Evolutionary conservation across 1,284 basidiomycete genomes (phyloP).

Genomic region (Cutaneotrichosporon sp.): DNA sequence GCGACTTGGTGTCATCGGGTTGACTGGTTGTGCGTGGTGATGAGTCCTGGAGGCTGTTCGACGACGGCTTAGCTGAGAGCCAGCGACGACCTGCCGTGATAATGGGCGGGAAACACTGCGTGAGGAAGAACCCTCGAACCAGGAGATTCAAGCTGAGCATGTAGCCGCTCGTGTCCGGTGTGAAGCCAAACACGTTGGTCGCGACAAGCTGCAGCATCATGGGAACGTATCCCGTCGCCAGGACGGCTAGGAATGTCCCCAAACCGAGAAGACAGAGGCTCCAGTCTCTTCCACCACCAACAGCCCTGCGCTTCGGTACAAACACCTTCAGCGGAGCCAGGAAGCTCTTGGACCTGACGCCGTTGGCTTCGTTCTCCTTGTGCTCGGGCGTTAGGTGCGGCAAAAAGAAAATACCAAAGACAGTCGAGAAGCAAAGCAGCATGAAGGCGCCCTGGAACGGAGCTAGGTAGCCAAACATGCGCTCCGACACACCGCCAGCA

Average conservation of each 20-base stretch:
- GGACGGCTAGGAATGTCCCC: conserved; percentile 41
- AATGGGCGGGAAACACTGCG: conserved; percentile 39
- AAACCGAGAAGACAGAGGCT: conserved; percentile 38
- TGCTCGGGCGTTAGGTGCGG: conserved; percentile 40
- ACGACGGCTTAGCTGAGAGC: not conserved
- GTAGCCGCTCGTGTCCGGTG: conserved; percentile 30
- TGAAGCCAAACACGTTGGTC: conserved; percentile 40
- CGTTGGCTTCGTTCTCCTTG: conserved; percentile 10
- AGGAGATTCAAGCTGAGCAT: conserved; percentile 36
- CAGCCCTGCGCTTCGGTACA: conserved; percentile 20
- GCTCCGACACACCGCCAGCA: conserved; percentile 37
- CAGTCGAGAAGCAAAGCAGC: conserved; percentile 38
- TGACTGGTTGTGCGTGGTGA: no score
- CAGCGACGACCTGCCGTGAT: conserved; percentile 33
- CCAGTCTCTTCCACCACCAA: conserved; percentile 24
- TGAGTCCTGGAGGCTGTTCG: not conserved
- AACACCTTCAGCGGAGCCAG: conserved; percentile 43
- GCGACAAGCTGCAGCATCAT: conserved; percentile 43
- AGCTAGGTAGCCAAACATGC: conserved; percentile 29
- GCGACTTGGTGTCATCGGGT: no score
- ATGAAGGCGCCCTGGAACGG: conserved; percentile 43
- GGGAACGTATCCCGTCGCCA: conserved; percentile 43
- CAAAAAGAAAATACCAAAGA: conserved; percentile 41
- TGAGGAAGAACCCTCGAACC: conserved; percentile 42
- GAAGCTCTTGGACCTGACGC: conserved; percentile 23